Percentiles rank a stretch among this genome's conserved stretches.
These are phyloP conservation scores for Talaromyces sp. DNA, from an alignment of 2,329 filamentous ascomycete genomes.

Conservation along the genomic window DNA sequence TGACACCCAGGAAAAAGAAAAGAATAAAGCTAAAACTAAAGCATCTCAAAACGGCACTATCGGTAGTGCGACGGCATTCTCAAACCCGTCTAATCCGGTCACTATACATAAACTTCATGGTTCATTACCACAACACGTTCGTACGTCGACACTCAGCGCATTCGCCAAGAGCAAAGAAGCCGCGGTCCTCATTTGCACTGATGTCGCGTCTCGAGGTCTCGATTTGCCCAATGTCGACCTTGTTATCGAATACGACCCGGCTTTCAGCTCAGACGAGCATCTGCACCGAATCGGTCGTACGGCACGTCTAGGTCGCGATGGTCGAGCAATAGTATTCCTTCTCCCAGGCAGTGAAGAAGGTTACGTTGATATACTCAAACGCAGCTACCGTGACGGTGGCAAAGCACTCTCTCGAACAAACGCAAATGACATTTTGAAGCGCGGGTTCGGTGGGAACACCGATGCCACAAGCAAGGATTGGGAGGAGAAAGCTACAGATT, in stretches of 20 bases:
- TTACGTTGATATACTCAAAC: constrained; percentile 73
- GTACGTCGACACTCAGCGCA: constrained; percentile 76
- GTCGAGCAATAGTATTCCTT: constrained; percentile 82
- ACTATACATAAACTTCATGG: constrained; percentile 83
- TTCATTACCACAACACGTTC: constrained; percentile 78
- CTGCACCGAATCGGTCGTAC: constrained; percentile 92
- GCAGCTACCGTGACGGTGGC: constrained; percentile 60
- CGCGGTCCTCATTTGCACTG: constrained; percentile 83
- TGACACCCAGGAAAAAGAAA: constrained; percentile 13
- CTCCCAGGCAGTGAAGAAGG: constrained; percentile 87
- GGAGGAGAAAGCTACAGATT: constrained; percentile 63
- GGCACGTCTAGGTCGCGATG: constrained; percentile 82
- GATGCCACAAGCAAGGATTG: constrained; percentile 48
- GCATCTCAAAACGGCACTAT: constrained; percentile 36
- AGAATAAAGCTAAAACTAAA: constrained; percentile 17
- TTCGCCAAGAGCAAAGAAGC: constrained; percentile 71
- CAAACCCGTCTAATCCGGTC: constrained; percentile 71
- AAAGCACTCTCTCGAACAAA: constrained; percentile 59
- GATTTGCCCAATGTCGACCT: constrained; percentile 93
- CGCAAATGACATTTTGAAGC: constrained; percentile 62
- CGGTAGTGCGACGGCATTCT: constrained; percentile 63
- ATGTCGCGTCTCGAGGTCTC: constrained; percentile 90
- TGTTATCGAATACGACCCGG: constrained; percentile 92
- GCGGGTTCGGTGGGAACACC: constrained; percentile 53
- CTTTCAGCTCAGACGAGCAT: constrained; percentile 89